These are phyloP conservation scores for Colletotrichum musicola DNA, from an alignment of 2,329 filamentous ascomycete genomes.

Conservation along the genomic window DNA sequence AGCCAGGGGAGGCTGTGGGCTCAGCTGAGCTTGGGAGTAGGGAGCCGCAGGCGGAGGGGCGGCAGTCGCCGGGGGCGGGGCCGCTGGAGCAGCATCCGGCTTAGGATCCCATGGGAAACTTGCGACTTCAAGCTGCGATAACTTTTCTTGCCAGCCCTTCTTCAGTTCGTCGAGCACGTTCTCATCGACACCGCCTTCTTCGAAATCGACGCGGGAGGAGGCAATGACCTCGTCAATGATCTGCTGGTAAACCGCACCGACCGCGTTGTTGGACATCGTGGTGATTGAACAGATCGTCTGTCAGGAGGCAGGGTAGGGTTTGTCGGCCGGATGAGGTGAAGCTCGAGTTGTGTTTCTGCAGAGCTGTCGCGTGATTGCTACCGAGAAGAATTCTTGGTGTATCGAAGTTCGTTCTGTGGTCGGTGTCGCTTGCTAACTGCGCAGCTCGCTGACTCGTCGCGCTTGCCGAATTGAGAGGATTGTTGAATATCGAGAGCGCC, in stretches of 20 bases:
- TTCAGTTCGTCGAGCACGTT: constrained; percentile 84
- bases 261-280: constrained; percentile 70
- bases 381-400: not conserved
- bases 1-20: constrained; percentile 48
- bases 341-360: too few relatives aligned
- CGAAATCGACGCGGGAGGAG: constrained; percentile 93
- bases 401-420: not conserved
- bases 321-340: not conserved
- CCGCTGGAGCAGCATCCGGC: constrained; percentile 69
- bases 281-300: not conserved
- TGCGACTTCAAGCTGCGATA: constrained; percentile 86
- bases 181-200: constrained; percentile 94
- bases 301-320: not conserved
- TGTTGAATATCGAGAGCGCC: constrained; percentile 9
- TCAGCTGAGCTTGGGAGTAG: constrained; percentile 53
- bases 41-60: constrained; percentile 41
- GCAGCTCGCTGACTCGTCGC: not conserved
- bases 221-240: constrained; percentile 90
- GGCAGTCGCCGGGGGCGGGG: constrained; percentile 47
- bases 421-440: constrained; percentile 8
- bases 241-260: constrained; percentile 83
- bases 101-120: constrained; percentile 91
- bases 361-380: too few relatives aligned
- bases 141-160: constrained; percentile 94
- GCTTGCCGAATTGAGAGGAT: not conserved